phyloP scores from a whole-genome alignment of 169 alveolate species.

The Theileria parva region DNA sequence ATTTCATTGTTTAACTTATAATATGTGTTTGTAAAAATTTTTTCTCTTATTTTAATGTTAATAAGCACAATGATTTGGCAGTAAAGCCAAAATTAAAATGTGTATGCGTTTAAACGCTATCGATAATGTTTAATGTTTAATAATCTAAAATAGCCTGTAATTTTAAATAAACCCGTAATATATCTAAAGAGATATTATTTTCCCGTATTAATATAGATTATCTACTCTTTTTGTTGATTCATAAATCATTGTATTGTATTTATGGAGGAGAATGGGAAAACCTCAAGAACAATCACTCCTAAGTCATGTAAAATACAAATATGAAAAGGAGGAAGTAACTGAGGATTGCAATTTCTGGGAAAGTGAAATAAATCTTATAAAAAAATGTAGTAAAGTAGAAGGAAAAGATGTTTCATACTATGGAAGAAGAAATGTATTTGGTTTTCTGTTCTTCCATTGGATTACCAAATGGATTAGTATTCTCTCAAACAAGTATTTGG shows the following conservation, averaged over 20 bases:
- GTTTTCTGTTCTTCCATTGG: conserved; percentile 43
- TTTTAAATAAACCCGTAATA: too few relatives aligned
- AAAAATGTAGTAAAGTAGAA: conserved; percentile 5
- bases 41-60: too few relatives aligned
- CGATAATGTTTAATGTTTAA: neutral
- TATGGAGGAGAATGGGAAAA: conserved; percentile 4
- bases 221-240: neutral
- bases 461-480: conserved; percentile 31
- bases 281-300: neutral
- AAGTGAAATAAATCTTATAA: neutral
- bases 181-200: neutral
- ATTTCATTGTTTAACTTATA: neutral
- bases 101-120: neutral
- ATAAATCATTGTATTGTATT: neutral
- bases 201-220: neutral
- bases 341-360: conserved; percentile 19
- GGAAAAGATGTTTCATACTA: conserved; percentile 9
- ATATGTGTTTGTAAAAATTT: neutral
- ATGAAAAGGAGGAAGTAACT: neutral
- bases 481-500: conserved; percentile 7
- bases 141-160: neutral
- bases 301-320: neutral
- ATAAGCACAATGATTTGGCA: neutral
- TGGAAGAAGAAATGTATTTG: conserved; percentile 18
- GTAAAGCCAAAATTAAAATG: neutral